Conservation (phyloP, 2,329 filamentous ascomycete genomes). For the Fusarium sp. region DNA sequence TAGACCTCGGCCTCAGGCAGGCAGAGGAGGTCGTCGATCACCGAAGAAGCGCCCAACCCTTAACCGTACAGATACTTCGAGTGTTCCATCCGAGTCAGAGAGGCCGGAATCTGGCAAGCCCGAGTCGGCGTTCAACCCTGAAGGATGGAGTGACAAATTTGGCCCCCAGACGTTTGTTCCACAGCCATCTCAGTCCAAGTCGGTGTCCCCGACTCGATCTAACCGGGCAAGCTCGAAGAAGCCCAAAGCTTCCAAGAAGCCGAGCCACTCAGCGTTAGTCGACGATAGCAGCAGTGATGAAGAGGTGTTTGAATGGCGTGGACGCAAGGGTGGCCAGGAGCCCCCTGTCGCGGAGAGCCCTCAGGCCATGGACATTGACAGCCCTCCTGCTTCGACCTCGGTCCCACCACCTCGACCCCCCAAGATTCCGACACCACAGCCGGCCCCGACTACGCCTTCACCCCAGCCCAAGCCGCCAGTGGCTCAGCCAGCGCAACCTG, state of each 20-base stretch:
- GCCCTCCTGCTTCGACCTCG: slow-evolving; percentile 52
- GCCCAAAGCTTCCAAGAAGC: slow-evolving; percentile 67
- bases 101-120: slow-evolving; percentile 43
- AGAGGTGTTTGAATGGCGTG: slow-evolving; percentile 50
- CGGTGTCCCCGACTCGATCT: slow-evolving; percentile 59
- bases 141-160: slow-evolving; percentile 67
- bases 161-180: slow-evolving; percentile 67
- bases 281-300: slow-evolving; percentile 62
- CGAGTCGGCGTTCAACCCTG: slow-evolving; percentile 59
- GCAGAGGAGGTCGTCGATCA: slow-evolving; percentile 56
- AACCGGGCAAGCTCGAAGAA: slow-evolving; percentile 66
- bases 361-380: slow-evolving; percentile 75
- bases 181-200: slow-evolving; percentile 52
- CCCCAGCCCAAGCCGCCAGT: slow-evolving; percentile 19
- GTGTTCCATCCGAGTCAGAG: slow-evolving; percentile 35
- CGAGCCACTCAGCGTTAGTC: slow-evolving; percentile 60
- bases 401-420: slow-evolving; percentile 36
- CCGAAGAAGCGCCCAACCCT: slow-evolving; percentile 48
- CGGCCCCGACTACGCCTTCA: slow-evolving; percentile 15
- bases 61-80: slow-evolving; percentile 38
- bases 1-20: slow-evolving; percentile 52
- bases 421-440: slow-evolving; percentile 28
- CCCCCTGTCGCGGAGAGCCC: slow-evolving; percentile 57
- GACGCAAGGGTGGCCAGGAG: slow-evolving; percentile 49
- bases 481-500: slow-evolving; percentile 2